These are phyloP conservation scores for Pholiota conissans DNA, from an alignment of 768 basidiomycete species.

Conservation along the genomic window DNA sequence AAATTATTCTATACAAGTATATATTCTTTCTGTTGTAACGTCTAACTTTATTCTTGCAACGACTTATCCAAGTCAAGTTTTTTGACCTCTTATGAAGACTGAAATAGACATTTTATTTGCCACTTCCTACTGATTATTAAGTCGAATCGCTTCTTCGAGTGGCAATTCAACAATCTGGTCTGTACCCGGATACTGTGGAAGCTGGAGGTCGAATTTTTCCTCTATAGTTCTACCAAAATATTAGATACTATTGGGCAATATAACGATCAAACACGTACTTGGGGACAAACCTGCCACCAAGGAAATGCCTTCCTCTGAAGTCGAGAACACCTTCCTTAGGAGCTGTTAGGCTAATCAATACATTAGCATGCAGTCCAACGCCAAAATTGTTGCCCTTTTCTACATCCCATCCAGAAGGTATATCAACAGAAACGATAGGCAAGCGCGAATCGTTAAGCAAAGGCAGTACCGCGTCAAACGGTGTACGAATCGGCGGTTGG, in stretches of 20 bases:
- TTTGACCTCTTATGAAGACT: no score
- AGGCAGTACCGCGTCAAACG: constrained; percentile 78
- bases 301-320: constrained; percentile 84
- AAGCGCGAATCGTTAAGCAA: constrained; percentile 61
- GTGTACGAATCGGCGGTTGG: constrained; percentile 83
- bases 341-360: constrained; percentile 88
- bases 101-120: no score
- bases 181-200: constrained; percentile 78
- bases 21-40: no score
- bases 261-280: constrained; percentile 48
- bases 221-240: constrained; percentile 54
- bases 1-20: no score
- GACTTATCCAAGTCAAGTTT: no score
- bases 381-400: constrained; percentile 66
- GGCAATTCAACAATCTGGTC: constrained; percentile 84
- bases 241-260: not conserved
- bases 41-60: not conserved
- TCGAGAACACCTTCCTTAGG: constrained; percentile 84
- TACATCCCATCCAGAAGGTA: constrained; percentile 97
- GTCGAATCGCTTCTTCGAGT: constrained; percentile 13
- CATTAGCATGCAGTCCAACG: constrained; percentile 68
- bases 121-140: not conserved
- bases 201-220: constrained; percentile 73
- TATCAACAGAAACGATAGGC: constrained; percentile 93
- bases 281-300: constrained; percentile 92